Evolutionary conservation across 805 yeast species (phyloP), one percentile per base, ranked within the genome.

Genomic region (Candida wancherniae): DNA sequence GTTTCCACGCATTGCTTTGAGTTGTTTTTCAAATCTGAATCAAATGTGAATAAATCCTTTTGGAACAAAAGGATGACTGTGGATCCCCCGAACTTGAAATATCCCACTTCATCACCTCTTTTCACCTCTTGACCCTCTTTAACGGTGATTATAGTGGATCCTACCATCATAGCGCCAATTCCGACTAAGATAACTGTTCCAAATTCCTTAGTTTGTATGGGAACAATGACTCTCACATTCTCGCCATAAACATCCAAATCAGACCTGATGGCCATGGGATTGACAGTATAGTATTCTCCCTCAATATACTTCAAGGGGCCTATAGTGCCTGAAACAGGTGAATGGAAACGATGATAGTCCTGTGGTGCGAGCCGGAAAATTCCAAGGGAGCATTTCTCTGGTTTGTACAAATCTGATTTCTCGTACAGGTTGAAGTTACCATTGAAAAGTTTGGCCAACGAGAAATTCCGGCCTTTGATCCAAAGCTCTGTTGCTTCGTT

Each of bases 151-250:
- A 86, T 71, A 2, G 81, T 87, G 2, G 95, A 81, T 0, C 97
- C 97, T 3, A 90, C 98, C 97, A 90, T 87, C 97, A 92, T 90
- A 0, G 98, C 98, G 20, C 98, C 98, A 4, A 90, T 85, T 5
- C 92, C 77, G 14, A 86, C 74, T 59, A 84, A 69, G 39, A 83
- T 62, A 12, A 90, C 82, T 0, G 73, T 68, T 0, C 97, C 97
- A 53, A 85, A 88, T n/a, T 71, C 63, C 19, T 70, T 66, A 1
- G 95, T 75, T 18, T 82, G 75, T 13, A 90, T 77, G 0, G 95
- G 87, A 2, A 88, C 67, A 2, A 87, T 61, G 4, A 80, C 79
- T 22, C 97, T 68, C 1, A 84, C 78, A 48, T 90, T 90, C 47
- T 88, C 97, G 6, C 97, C 95, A 58, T 76, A 92, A 1, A 90